These are phyloP conservation scores for Microbotryum violaceum DNA, from an alignment of 1,284 basidiomycete genomes.

Conservation along the genomic window DNA sequence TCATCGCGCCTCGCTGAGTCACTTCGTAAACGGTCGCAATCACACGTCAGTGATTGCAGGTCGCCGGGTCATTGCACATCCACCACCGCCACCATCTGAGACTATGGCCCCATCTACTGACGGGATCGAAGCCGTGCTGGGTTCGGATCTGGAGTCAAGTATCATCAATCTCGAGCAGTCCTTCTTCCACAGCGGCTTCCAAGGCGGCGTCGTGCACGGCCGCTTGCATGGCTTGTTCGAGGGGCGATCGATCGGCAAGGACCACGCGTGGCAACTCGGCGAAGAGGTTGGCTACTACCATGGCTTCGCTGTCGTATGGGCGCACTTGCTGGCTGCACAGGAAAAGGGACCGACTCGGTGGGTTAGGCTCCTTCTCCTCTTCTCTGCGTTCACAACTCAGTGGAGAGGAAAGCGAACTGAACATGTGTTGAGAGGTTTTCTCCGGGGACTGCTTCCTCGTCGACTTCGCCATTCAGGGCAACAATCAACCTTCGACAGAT, in stretches of 20 bases:
- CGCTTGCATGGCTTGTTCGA: slow-evolving; percentile 83
- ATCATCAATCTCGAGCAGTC: slow-evolving; percentile 43
- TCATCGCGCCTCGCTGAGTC: too few relatives aligned
- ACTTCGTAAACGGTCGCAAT: too few relatives aligned
- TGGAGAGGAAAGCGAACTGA: slow-evolving; percentile 35
- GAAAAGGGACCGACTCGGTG: slow-evolving; percentile 47
- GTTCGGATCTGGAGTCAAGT: too few relatives aligned
- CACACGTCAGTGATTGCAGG: too few relatives aligned
- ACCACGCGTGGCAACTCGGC: slow-evolving; percentile 93
- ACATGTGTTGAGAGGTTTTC: slow-evolving; percentile 21
- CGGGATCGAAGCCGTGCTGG: too few relatives aligned
- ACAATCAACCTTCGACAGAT: slow-evolving; percentile 59
- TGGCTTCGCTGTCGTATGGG: slow-evolving; percentile 70
- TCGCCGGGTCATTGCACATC: too few relatives aligned
- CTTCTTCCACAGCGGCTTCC: slow-evolving; percentile 70
- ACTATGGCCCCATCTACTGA: too few relatives aligned
- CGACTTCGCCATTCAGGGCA: slow-evolving; percentile 42
- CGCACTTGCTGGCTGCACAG: slow-evolving; percentile 35
- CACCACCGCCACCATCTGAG: too few relatives aligned
- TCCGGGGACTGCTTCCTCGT: too few relatives aligned
- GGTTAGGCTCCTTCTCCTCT: slow-evolving; percentile 37
- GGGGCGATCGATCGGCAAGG: slow-evolving; percentile 78
- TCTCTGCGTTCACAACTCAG: slow-evolving; percentile 56
- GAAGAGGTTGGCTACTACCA: slow-evolving; percentile 91
- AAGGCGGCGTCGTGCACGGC: slow-evolving; percentile 73